Evolutionary conservation across 352 stramenopile species (phyloP).

Genomic region (Pythium rhizo-oryzae): DNA sequence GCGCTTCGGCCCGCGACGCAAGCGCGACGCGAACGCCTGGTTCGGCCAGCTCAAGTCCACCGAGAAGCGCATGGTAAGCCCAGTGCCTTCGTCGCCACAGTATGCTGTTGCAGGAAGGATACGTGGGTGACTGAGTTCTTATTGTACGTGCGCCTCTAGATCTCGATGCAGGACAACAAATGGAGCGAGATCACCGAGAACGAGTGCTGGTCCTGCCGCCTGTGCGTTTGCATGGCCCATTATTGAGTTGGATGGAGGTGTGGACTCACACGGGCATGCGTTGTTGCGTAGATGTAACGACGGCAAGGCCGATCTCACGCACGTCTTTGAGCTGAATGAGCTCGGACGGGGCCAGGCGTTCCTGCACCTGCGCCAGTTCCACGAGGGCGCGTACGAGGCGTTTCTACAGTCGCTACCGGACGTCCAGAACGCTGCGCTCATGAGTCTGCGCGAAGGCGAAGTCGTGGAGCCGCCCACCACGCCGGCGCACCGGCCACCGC

Average conservation of each 20-base stretch:
- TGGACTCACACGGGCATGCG: no score
- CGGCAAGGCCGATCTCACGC: constrained; percentile 56
- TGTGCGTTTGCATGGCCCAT: no score
- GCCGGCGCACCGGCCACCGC: background rate
- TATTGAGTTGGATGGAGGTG: no score
- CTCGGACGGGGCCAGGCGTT: constrained; percentile 63
- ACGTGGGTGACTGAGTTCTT: no score
- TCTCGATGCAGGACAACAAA: constrained; percentile 87
- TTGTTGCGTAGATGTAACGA: constrained; percentile 80
- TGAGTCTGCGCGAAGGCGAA: constrained; percentile 7
- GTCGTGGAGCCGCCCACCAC: background rate
- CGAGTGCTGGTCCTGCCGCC: constrained; percentile 73
- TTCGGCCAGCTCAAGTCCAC: constrained; percentile 85
- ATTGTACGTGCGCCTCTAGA: no score
- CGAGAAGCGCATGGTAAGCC: constrained; percentile 85
- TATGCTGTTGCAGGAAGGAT: no score
- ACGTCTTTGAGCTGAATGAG: constrained; percentile 69
- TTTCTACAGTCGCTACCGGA: constrained; percentile 54
- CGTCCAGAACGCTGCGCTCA: constrained; percentile 21
- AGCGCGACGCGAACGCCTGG: constrained; percentile 71
- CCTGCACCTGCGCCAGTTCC: constrained; percentile 59
- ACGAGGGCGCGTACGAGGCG: constrained; percentile 54
- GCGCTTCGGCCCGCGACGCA: constrained; percentile 67
- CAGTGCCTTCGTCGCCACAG: no score
- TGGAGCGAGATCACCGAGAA: constrained; percentile 79